These are phyloP conservation scores for Macadamia tetraphylla DNA, from an alignment of 164 flowering plant genomes.

Conservation along the genomic window DNA sequence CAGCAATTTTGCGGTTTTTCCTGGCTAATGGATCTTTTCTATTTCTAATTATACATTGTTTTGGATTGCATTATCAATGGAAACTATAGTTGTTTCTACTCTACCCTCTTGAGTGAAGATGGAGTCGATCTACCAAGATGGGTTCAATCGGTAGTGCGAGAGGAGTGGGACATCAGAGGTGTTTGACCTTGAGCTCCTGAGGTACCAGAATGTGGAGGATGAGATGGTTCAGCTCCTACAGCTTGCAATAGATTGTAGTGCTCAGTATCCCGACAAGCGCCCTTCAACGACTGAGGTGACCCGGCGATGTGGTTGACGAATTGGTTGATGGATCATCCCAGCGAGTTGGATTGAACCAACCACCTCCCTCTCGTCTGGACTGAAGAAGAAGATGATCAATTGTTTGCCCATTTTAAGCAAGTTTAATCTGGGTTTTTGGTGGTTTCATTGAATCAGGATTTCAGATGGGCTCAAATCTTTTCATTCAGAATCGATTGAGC, in stretches of 20 bases:
- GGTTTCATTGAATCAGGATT: slow-evolving; percentile 14
- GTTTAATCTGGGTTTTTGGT: slow-evolving; percentile 9
- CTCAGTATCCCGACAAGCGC: slow-evolving; percentile 75
- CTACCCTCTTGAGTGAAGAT: slow-evolving; percentile 56
- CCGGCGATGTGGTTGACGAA: slow-evolving; percentile 15
- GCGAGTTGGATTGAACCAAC: slow-evolving; percentile 11
- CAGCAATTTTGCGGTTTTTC: too few species aligned
- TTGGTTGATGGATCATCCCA: slow-evolving; percentile 22
- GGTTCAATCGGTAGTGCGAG: slow-evolving; percentile 83
- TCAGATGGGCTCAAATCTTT: not conserved
- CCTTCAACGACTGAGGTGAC: slow-evolving; percentile 66
- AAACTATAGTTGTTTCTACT: too few species aligned
- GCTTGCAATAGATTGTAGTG: slow-evolving; percentile 70
- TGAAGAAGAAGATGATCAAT: slow-evolving; percentile 15
- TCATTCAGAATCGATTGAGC: slow-evolving; percentile 13
- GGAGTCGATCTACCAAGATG: slow-evolving; percentile 92
- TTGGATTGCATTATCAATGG: too few species aligned
- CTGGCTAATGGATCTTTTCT: too few species aligned
- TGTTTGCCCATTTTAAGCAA: slow-evolving; percentile 17
- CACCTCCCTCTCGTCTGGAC: slow-evolving; percentile 11
- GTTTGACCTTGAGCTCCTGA: slow-evolving; percentile 73
- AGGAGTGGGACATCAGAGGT: slow-evolving; percentile 82
- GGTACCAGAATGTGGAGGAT: slow-evolving; percentile 79
- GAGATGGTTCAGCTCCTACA: slow-evolving; percentile 85
- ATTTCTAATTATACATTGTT: too few species aligned